Evolutionary conservation across 805 yeast genomes (phyloP), one percentile per base, ranked within the genome.

Genomic region (Candida succiphila): DNA sequence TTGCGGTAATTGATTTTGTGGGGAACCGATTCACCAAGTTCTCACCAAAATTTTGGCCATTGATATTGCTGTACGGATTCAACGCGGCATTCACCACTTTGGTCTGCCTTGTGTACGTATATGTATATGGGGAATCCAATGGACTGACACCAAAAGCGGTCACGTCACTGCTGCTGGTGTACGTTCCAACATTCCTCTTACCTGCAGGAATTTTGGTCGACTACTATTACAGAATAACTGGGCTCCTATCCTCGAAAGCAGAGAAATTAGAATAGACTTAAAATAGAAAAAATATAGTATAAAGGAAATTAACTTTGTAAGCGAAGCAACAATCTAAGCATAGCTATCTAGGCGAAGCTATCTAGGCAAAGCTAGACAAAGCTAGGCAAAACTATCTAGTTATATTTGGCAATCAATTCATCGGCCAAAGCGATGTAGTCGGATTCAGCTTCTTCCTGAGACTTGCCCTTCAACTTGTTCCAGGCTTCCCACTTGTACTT

Each of bases 401-500:
- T 56, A 56, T 72, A 71, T 50, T 71, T 71, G 34, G 65, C 72
- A 38, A 72, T 59, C 63, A 83, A 65, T 52, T 71, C 72, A 45
- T 74, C 75, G 34, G 75, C 89, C 29, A 81, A 62, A 8, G 56
- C 78, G 51, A 82, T 82, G 65, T 82, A 75, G 60, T 86, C 69
- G 48, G 69, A 43, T 69, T 89, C 97, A 39, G 98, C 98, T 24
- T 86, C 96, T 47, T 75, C 94, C 61, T 82, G 83, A 27, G 86
- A 61, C 40, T 72, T 73, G 37, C 98, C 98, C 66, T 83, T 81
- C 52, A 79, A 65, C 49, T 76, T 78, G 51, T 79, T 79, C 97
- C 97, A 92, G 7, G 97, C 73, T 56, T 88, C 89, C 97, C 97
- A 92, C 71, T 92, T 92, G 74, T 84, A 83, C 64, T 94, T 87